Evolutionary conservation across 2,329 filamentous ascomycete genomes (phyloP), one percentile per base, ranked within the genome.

Genomic region (Sporothrix inflata): DNA sequence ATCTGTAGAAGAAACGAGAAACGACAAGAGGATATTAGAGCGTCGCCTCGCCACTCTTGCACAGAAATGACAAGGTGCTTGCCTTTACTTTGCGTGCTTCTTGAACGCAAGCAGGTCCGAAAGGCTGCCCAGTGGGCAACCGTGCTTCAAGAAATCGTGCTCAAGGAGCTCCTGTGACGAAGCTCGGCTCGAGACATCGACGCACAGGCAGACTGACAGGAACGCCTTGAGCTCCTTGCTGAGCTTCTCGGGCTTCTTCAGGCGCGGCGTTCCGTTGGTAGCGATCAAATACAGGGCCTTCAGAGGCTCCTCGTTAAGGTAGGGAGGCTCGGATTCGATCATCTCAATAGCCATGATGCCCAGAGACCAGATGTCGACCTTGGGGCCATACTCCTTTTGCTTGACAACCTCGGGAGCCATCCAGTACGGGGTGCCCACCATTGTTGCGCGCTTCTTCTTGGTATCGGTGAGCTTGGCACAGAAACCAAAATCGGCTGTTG

Each of bases 301-400:
- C 72, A 99, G 88, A 0, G 96, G 96, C 82, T 98, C 95, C 83
- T 98, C 96, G 83, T 98, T 98, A 49, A 98, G 89, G 81, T 99
- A 99, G 0, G 96, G 96, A 6, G 96, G 96, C 82, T 99, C 96
- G 21, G 94, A 97, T 81, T 99, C 96, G 79, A 98, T 98, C 96
- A 99, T 98, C 83, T 99, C 96, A 79, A 99, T 98, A 30, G 96
- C 95, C 96, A 98, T 99, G 83, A 99, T 99, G 79, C 96, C 96
- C 74, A 99, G 85, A 40, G 94, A 98, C 96, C 96, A 99, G 79
- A 98, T 97, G 80, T 99, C 96, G 75, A 98, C 96, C 86, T 98
- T 98, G 79, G 93, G 92, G 51, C 95, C 96, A 79, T 99, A 99
- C 82, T 98, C 95, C 85, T 98, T 98, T 82, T 98, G 96, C 85